Conservation (phyloP, 2,329 filamentous ascomycete genomes). For the Diaporthe velutina region DNA sequence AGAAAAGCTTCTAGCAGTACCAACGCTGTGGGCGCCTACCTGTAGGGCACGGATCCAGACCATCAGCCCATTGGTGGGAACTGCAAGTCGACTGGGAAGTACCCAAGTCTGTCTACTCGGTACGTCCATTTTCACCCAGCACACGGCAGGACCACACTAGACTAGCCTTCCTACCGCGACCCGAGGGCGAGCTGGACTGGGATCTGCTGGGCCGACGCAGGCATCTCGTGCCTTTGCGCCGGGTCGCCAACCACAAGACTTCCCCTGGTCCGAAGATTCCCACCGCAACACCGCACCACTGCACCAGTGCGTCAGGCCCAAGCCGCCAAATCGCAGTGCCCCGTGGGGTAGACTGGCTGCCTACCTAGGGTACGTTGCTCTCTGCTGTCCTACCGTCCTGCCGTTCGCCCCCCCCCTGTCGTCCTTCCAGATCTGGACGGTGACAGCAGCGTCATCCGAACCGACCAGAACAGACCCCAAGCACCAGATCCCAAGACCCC, state of each 20-base stretch:
- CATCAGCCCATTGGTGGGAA: not conserved
- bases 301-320: conserved; percentile 23
- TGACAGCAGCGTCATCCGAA: conserved; percentile 16
- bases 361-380: not conserved
- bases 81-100: not conserved
- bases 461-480: conserved; percentile 7
- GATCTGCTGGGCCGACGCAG: not conserved
- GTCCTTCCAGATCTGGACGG: conserved; percentile 3
- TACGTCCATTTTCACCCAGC: not conserved
- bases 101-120: no score
- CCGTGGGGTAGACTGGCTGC: conserved; percentile 15
- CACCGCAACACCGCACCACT: conserved; percentile 3
- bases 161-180: not conserved
- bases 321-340: conserved; percentile 2
- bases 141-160: not conserved
- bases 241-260: conserved; percentile 35
- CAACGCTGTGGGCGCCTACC: not conserved
- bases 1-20: not conserved
- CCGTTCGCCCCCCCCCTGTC: not conserved
- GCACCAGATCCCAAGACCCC: not conserved
- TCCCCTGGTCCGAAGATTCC: conserved; percentile 38
- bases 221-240: conserved; percentile 37
- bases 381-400: not conserved
- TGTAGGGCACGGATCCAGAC: not conserved
- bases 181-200: not conserved